Percentiles rank a stretch among this genome's conserved stretches.
These are phyloP conservation scores for Malassezia obtusa DNA, from an alignment of 1,284 basidiomycete genomes.

Conservation along the genomic window DNA sequence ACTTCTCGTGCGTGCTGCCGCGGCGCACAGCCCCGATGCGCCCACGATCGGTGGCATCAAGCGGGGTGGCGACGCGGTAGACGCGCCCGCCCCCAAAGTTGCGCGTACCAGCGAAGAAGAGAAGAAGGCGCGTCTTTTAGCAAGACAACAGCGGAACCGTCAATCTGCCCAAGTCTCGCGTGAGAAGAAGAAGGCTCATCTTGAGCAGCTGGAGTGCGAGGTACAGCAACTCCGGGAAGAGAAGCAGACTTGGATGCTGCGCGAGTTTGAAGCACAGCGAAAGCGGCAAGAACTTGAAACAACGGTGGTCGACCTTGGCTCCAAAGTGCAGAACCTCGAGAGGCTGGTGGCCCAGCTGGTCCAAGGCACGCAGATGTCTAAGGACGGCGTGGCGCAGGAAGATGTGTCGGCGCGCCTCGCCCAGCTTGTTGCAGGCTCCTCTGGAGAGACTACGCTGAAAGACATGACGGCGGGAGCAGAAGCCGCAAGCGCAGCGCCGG, in stretches of 20 bases:
- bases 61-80: neutral
- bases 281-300: conserved; percentile 20
- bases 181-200: conserved; percentile 41
- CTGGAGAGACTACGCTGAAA: neutral
- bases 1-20: conserved; percentile 5
- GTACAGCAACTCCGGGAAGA: conserved; percentile 24
- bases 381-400: neutral
- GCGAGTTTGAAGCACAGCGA: conserved; percentile 16
- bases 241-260: conserved; percentile 19
- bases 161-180: conserved; percentile 43
- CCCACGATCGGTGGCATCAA: neutral
- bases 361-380: neutral
- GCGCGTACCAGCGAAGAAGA: conserved; percentile 25
- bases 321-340: conserved; percentile 27
- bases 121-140: conserved; percentile 37
- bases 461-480: neutral
- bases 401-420: neutral
- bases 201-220: conserved; percentile 32
- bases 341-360: conserved; percentile 18
- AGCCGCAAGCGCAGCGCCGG: conserved; percentile 29
- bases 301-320: conserved; percentile 23
- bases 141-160: conserved; percentile 43
- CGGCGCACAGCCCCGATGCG: neutral
- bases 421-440: neutral
- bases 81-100: neutral